A percentile compares a stretch with the other conserved stretches of the same genome.
These are phyloP conservation scores for Leucaena leucocephala DNA, from an alignment of 306 rosid species.

Conservation along the genomic window DNA sequence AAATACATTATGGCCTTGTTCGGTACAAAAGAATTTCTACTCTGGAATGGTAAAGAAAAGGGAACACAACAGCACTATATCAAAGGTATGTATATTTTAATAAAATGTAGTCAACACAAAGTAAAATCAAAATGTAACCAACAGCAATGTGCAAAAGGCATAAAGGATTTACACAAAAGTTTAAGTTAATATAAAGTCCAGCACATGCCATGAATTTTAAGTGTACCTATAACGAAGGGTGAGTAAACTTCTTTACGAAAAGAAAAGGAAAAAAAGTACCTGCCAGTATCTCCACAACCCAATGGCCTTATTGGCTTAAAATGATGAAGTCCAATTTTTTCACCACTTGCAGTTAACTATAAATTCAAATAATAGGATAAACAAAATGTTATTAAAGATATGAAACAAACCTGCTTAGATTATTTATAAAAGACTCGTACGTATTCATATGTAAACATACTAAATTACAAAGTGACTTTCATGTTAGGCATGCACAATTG, in stretches of 20 bases:
- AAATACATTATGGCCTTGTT: no score
- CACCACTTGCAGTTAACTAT: conserved; percentile 67
- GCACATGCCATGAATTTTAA: background rate
- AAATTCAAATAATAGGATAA: conserved; percentile 28
- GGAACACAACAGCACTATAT: background rate
- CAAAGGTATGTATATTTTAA: conserved; percentile 6
- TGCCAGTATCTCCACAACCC: conserved; percentile 97
- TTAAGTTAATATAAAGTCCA: background rate
- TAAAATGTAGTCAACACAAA: conserved; percentile 3
- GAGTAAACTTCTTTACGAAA: background rate
- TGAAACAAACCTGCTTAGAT: conserved; percentile 16
- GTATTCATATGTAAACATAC: conserved; percentile 5
- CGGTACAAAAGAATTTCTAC: background rate
- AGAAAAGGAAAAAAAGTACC: conserved; percentile 45
- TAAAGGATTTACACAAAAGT: background rate
- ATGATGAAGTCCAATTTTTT: conserved; percentile 76
- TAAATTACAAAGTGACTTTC: no score
- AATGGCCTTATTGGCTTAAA: conserved; percentile 80
- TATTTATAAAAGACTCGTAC: background rate
- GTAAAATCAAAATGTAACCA: conserved; percentile 3
- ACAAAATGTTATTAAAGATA: conserved; percentile 12
- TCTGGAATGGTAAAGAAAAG: no score
- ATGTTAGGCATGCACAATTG: background rate
- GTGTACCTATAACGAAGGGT: background rate
- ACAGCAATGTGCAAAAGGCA: background rate